A percentile compares a stretch with the other conserved stretches of the same genome.
Evolutionary conservation across 2,329 filamentous ascomycete species (phyloP).

Genomic region (Trichothecium roseum): DNA sequence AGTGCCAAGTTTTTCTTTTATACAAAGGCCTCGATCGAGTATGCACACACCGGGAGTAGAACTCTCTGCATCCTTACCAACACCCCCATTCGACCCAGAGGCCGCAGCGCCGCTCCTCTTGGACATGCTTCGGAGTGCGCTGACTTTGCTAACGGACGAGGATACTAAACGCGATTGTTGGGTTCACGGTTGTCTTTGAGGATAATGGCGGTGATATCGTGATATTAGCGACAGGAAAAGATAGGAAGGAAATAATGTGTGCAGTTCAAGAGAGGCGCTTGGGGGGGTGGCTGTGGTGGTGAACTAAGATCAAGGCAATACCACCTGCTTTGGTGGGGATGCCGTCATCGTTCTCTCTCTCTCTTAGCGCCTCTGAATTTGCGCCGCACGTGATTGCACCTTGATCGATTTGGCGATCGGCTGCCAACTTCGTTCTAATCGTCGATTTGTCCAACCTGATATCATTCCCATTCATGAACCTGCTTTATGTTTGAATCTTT

Average conservation of each 20-base stretch:
- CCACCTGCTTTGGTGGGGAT: slow-evolving; percentile 11
- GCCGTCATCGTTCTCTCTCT: slow-evolving; percentile 15
- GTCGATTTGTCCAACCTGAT: too few relatives aligned
- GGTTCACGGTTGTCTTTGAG: too few relatives aligned
- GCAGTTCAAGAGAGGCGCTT: slow-evolving; percentile 1
- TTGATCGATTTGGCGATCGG: too few relatives aligned
- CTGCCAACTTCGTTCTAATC: too few relatives aligned
- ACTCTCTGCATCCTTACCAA: slow-evolving; percentile 16
- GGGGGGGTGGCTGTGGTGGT: slow-evolving; percentile 9
- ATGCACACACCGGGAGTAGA: slow-evolving; percentile 22
- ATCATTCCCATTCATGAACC: too few relatives aligned
- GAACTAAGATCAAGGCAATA: slow-evolving; percentile 1
- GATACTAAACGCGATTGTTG: neutral
- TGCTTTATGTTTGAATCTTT: too few relatives aligned
- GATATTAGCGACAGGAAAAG: neutral
- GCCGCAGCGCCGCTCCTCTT: slow-evolving; percentile 42
- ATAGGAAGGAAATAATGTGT: neutral
- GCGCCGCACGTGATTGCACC: neutral
- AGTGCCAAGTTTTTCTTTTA: neutral
- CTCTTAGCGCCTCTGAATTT: slow-evolving; percentile 9
- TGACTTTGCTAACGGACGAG: slow-evolving; percentile 6
- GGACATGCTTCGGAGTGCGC: slow-evolving; percentile 38
- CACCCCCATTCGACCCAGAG: slow-evolving; percentile 11
- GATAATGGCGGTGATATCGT: neutral
- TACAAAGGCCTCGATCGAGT: neutral